Conservation (phyloP, 768 basidiomycete genomes). For the Tricholoma matsutake region DNA sequence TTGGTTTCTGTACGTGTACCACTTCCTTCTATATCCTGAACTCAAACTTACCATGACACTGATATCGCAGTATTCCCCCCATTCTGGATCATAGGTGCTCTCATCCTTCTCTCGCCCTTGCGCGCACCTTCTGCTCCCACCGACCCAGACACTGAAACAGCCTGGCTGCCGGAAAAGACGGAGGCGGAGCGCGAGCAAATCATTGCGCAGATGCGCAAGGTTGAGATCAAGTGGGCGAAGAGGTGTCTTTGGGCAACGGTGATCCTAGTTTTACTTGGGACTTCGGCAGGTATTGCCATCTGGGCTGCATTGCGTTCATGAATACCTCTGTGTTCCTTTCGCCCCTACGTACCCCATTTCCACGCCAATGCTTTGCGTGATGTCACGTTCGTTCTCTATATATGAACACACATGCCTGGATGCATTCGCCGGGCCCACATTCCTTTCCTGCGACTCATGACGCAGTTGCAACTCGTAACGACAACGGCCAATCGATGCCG, state of each 20-base stretch:
- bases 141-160: constrained; percentile 23
- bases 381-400: neutral
- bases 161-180: constrained; percentile 58
- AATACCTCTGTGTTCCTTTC: constrained; percentile 1
- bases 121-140: constrained; percentile 33
- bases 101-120: constrained; percentile 54
- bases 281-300: constrained; percentile 27
- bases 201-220: constrained; percentile 42
- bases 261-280: constrained; percentile 37
- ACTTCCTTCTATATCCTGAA: neutral
- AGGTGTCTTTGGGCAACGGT: constrained; percentile 54
- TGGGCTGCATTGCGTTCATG: constrained; percentile 29
- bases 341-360: neutral
- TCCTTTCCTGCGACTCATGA: neutral
- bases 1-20: constrained; percentile 52
- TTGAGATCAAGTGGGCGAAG: constrained; percentile 55
- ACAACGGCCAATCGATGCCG: neutral
- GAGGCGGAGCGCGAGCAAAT: constrained; percentile 46
- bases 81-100: constrained; percentile 58
- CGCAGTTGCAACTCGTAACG: neutral
- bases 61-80: constrained; percentile 50
- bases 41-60: constrained; percentile 6
- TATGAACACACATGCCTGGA: neutral
- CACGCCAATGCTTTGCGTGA: neutral
- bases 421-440: neutral